Percentiles rank a stretch among this genome's conserved stretches.
phyloP scores from a whole-genome alignment of 108 stramenopile species.

The Pseudonitzschia multistriata region DNA sequence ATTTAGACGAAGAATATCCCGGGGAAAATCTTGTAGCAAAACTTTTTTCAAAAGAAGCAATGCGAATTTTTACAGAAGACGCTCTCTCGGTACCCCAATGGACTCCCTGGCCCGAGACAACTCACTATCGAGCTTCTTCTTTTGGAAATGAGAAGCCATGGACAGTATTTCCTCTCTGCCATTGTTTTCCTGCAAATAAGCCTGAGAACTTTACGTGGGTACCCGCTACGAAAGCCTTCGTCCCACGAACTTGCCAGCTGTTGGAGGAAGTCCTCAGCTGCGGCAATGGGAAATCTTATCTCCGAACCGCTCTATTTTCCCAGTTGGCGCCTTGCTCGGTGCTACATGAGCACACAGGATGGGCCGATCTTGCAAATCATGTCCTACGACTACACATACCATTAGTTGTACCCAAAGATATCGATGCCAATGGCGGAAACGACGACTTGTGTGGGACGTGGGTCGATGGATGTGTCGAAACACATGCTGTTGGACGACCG shows the following conservation, averaged over 20 bases:
- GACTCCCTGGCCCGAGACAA: constrained; percentile 91
- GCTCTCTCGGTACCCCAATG: constrained; percentile 67
- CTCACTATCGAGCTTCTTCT: constrained; percentile 57
- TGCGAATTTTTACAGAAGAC: constrained; percentile 55
- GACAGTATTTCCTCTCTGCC: constrained; percentile 92
- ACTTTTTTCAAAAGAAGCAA: constrained; percentile 39
- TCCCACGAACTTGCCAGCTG: constrained; percentile 75
- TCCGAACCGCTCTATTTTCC: constrained; percentile 93
- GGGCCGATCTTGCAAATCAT: constrained; percentile 96
- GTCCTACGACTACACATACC: constrained; percentile 93
- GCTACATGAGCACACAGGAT: constrained; percentile 91
- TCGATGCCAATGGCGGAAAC: constrained; percentile 14
- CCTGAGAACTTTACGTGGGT: constrained; percentile 67
- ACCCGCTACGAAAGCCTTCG: constrained; percentile 61
- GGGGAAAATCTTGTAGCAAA: constrained; percentile 30
- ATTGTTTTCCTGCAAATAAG: constrained; percentile 92
- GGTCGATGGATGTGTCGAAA: constrained; percentile 94
- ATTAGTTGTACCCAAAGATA: constrained; percentile 72
- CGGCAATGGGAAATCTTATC: constrained; percentile 6
- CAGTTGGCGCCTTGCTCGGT: constrained; percentile 82
- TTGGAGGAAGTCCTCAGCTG: constrained; percentile 30
- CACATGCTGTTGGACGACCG: constrained; percentile 70
- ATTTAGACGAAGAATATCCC: constrained; percentile 32
- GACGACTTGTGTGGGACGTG: constrained; percentile 81
- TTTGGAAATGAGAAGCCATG: constrained; percentile 45